Evolutionary conservation across 2,329 filamentous ascomycete species (phyloP), one percentile per base, ranked within the genome.

Genomic region (Cladosporium sp.): DNA sequence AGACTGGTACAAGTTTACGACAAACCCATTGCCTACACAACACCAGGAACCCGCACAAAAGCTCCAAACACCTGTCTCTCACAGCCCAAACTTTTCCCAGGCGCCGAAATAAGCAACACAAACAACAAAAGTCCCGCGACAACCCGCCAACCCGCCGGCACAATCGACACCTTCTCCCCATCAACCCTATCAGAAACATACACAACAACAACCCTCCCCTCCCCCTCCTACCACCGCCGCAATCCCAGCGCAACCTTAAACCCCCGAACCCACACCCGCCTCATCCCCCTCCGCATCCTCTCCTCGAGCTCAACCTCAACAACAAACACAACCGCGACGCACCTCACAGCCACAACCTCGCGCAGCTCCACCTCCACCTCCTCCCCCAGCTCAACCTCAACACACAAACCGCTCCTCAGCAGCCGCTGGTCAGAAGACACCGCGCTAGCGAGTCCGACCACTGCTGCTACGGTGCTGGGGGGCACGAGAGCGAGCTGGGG

Each of bases 351-450:
- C 9, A 54, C 36, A 1, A 35, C 20, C 15, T 48, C 42, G 1
- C 36, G 35, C 16, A 39, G 40, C 1, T 50, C 50, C 18, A 35
- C 29, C 29, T 38, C 50, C 3, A 49, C 33, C 13, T 45, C 51
- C 3, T 46, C 45, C 4, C 41, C 49, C 5, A 27, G 41, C 22
- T 35, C 35, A 8, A 38, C 30, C 20, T 38, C 25, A 7, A 27
- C 43, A 32, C 33, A 43, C 16, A 38, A 50, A 32, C 48, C 41
- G 16, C 32, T 41, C 13, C 48, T 55, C 40, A 32, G 43, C 18
- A 35, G 32, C 32, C 50, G 59, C 9, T 64, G 61, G 61, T 62
- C 59, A 1, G 61, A 64, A n/a, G 58, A 62, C 27, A 62, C 45
- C 9, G 36, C 29, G 12, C 29, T 48, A 16, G 45, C 58, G 12